phyloP scores from a whole-genome alignment of 345 rosid genomes.

The Moricandia moricandioides region DNA sequence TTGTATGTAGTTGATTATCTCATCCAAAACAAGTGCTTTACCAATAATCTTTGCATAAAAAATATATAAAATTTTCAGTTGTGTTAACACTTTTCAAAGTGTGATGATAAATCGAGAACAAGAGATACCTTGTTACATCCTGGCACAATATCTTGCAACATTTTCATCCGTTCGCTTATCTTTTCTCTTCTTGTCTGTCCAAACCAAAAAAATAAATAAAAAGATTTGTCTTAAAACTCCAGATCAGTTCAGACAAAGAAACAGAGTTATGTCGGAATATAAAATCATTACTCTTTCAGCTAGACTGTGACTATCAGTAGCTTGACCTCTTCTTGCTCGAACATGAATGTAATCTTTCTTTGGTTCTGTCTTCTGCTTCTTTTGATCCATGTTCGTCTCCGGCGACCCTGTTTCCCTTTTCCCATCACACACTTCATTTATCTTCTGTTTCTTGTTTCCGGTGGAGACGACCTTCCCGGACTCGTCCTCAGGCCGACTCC shows the following conservation, averaged over 20 bases:
- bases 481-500: slow-evolving; percentile 52
- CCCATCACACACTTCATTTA: slow-evolving; percentile 45
- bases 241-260: background rate
- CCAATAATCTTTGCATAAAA: too few species aligned
- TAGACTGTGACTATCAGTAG: slow-evolving; percentile 94
- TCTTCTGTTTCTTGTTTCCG: slow-evolving; percentile 45
- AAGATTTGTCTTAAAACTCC: background rate
- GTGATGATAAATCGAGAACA: too few species aligned
- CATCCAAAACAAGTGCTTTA: too few species aligned
- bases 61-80: too few species aligned
- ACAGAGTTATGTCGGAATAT: slow-evolving; percentile 22
- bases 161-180: too few species aligned
- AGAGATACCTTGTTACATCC: too few species aligned
- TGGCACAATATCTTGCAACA: too few species aligned
- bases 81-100: too few species aligned
- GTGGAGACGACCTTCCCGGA: slow-evolving; percentile 52
- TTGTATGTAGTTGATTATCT: too few species aligned
- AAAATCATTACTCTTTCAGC: slow-evolving; percentile 74
- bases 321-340: slow-evolving; percentile 95
- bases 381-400: slow-evolving; percentile 51
- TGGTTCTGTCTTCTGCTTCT: slow-evolving; percentile 53
- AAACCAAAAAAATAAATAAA: too few species aligned
- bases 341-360: slow-evolving; percentile 85
- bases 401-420: slow-evolving; percentile 49
- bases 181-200: too few species aligned